Evolutionary conservation across 768 basidiomycete genomes (phyloP).

Genomic region (Lactarius trivialis): DNA sequence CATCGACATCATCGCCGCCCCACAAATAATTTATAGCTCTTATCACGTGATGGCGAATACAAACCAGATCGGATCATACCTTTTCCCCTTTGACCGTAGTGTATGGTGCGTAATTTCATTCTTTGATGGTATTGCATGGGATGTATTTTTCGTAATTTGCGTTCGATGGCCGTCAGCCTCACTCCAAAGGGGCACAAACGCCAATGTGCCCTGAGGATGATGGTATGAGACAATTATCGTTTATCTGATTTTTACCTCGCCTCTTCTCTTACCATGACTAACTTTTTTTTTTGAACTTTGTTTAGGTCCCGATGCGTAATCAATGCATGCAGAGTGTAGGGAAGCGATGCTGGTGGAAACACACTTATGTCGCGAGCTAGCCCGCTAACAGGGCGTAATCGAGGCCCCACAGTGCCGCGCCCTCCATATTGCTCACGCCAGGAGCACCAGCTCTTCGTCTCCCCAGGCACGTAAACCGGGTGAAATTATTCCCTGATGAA

Average conservation of each 20-base stretch:
- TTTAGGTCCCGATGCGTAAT: neutral
- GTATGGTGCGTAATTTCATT: slow-evolving; percentile 26
- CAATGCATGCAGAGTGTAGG: neutral
- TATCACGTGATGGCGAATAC: neutral
- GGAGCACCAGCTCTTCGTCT: slow-evolving; percentile 37
- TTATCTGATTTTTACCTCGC: slow-evolving; percentile 38
- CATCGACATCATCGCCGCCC: neutral
- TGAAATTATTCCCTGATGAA: too few species aligned
- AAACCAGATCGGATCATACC: neutral
- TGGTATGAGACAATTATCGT: slow-evolving; percentile 61
- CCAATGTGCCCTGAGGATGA: slow-evolving; percentile 64
- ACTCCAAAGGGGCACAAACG: slow-evolving; percentile 64
- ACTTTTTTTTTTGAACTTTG: neutral
- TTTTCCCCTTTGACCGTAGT: neutral
- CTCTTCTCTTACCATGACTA: neutral
- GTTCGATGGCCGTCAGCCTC: slow-evolving; percentile 61
- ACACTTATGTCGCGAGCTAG: slow-evolving; percentile 46
- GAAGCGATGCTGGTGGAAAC: slow-evolving; percentile 56
- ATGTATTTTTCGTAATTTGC: slow-evolving; percentile 82
- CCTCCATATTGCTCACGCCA: slow-evolving; percentile 63
- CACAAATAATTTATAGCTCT: neutral
- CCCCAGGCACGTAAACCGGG: slow-evolving; percentile 50
- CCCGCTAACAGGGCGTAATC: slow-evolving; percentile 59
- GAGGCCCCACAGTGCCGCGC: slow-evolving; percentile 60
- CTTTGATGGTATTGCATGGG: too few species aligned